Base-by-base conservation (phyloP, 495 filamentous ascomycete genomes). In the Aspergillus coremiiformis region DNA sequence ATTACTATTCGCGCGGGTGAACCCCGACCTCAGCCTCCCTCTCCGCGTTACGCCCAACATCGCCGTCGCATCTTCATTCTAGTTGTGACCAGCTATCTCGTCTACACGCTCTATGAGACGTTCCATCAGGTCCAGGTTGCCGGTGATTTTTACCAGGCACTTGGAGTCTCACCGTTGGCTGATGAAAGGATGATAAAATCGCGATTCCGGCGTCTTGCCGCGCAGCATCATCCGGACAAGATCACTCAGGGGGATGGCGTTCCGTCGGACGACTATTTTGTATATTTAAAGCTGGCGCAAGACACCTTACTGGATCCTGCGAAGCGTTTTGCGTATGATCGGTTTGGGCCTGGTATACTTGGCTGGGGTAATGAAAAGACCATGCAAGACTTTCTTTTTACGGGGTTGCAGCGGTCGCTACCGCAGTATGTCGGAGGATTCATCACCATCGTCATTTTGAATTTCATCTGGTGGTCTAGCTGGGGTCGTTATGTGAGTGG, bases 51-150 rank as follows among this genome's bases (percentile, higher is more conserved):
- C 60, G 71, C 74, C 53, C 78, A 79, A 15, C 86, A 95, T 68
- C 83, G 89, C 35, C 86, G 84, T 22, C 80, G 82, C 59, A 90
- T 95, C 65, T 84, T 92, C 66, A 85, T 90, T 65, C 66, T 81
- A 46, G 87, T 97, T 56, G 85, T 96, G 15, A 67, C 83, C 33
- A 63, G 79, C 39, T 98, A 97, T 70, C 85, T 98, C 17, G 70
- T 87, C 53, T 97, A 96, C 74, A 96, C 88, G 29, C 83, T 98
- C 59, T 96, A 90, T 72, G 92, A 97, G 70, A 84, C 86, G 49
- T 89, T 95, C 75, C 84, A 86, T 68, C 79, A 86, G 41, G 71
- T 97, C 2, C 85, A 80, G 35, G 73, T 76, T 47, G 70, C 74
- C 0, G 81, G 84, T 20, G 79, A 86, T 72, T 95, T 87, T 71